Evolutionary conservation across 768 basidiomycete genomes (phyloP).

Genomic region (Phanerochaete sordida): DNA sequence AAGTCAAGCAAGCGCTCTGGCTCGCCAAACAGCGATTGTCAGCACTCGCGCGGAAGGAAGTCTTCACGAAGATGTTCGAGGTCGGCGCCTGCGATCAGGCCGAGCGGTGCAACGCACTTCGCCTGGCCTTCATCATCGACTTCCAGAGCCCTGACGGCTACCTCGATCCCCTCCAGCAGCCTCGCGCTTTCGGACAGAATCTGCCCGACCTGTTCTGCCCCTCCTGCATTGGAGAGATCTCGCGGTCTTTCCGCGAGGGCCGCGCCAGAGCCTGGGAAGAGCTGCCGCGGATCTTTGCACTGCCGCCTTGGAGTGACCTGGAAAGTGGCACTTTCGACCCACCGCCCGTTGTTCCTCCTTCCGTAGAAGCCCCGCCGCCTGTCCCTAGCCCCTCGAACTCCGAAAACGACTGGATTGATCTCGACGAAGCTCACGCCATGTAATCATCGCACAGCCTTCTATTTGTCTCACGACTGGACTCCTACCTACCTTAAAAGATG

Average conservation of each 20-base stretch:
- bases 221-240: not conserved
- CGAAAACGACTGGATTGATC: constrained; percentile 23
- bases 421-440: too few species aligned
- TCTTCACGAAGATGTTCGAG: not conserved
- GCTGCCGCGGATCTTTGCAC: not conserved
- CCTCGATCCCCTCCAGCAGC: not conserved
- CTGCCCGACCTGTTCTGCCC: not conserved
- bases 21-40: not conserved
- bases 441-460: too few species aligned
- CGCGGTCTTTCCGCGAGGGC: not conserved
- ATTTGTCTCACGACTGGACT: too few species aligned
- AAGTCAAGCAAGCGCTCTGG: not conserved
- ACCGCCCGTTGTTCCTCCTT: not conserved
- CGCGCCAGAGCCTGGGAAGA: not conserved
- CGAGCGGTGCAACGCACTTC: not conserved
- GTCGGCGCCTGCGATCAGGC: not conserved
- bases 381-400: not conserved
- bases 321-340: not conserved
- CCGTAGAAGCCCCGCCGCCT: not conserved
- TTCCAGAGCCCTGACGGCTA: not conserved
- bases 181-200: not conserved
- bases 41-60: not conserved
- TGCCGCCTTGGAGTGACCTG: not conserved
- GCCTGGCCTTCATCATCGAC: not conserved
- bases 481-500: too few species aligned